A percentile compares a stretch with the other conserved stretches of the same genome.
phyloP scores from a whole-genome alignment of 2,329 filamentous ascomycete species.

The Ciborinia camelliae region DNA sequence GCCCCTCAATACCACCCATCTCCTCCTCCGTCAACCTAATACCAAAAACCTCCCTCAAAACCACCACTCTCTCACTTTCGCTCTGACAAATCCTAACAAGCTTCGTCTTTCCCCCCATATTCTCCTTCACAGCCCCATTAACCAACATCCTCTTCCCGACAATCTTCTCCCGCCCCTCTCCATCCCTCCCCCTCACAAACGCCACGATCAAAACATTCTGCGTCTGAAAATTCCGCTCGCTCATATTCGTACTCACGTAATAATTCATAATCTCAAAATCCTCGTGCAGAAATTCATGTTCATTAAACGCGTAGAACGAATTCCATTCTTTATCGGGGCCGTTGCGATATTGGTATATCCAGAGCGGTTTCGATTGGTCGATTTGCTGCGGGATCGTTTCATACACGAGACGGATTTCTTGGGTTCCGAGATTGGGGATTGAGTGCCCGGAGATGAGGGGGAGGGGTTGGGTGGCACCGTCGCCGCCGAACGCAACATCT shows the following conservation, averaged over 20 bases:
- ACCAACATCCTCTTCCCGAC: slow-evolving; percentile 53
- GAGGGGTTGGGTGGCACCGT: slow-evolving; percentile 56
- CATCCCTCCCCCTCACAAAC: slow-evolving; percentile 48
- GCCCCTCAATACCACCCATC: slow-evolving; percentile 48
- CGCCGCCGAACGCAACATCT: slow-evolving; percentile 64
- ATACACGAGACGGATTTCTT: slow-evolving; percentile 53
- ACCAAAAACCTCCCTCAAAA: slow-evolving; percentile 48
- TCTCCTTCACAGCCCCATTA: slow-evolving; percentile 51
- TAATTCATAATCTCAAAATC: slow-evolving; percentile 63
- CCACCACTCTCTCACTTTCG: slow-evolving; percentile 53
- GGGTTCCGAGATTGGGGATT: slow-evolving; percentile 47
- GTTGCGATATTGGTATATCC: slow-evolving; percentile 62
- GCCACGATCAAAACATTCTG: slow-evolving; percentile 52
- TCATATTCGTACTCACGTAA: slow-evolving; percentile 52
- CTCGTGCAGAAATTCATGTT: slow-evolving; percentile 57
- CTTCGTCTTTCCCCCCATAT: slow-evolving; percentile 48
- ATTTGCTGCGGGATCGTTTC: slow-evolving; percentile 48
- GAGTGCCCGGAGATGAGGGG: slow-evolving; percentile 44
- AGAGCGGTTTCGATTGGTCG: slow-evolving; percentile 47
- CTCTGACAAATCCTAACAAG: slow-evolving; percentile 46
- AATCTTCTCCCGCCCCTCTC: slow-evolving; percentile 40
- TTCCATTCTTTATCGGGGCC: slow-evolving; percentile 50
- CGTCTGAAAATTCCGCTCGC: slow-evolving; percentile 57
- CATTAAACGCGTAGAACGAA: slow-evolving; percentile 62
- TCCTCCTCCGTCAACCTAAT: slow-evolving; percentile 51